phyloP scores from a whole-genome alignment of 768 basidiomycete genomes.

The Termitomyces sp. region DNA sequence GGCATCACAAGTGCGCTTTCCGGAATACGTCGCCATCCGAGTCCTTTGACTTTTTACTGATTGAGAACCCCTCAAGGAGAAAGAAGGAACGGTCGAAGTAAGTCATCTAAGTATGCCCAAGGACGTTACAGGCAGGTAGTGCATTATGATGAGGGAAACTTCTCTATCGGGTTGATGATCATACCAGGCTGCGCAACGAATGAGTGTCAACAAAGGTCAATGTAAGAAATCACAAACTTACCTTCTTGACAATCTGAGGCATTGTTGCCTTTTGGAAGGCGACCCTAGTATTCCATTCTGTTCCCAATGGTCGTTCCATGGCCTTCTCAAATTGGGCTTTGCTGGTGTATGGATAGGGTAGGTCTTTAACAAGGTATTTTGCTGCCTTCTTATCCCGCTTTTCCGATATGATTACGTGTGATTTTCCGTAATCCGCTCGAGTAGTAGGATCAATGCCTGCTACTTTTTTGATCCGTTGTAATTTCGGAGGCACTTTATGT shows the following conservation, averaged over 20 bases:
- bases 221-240: conserved; percentile 19
- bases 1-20: background rate
- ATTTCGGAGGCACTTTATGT: conserved; percentile 54
- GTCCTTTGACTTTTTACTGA: background rate
- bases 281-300: conserved; percentile 90
- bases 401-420: conserved; percentile 93
- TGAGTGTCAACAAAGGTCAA: background rate
- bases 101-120: background rate
- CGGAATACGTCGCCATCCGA: background rate
- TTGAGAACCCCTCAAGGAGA: background rate
- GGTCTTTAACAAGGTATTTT: conserved; percentile 84
- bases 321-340: conserved; percentile 87
- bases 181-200: conserved; percentile 6
- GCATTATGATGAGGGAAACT: conserved; percentile 3
- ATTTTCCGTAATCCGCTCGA: conserved; percentile 80
- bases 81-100: background rate
- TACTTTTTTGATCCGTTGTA: conserved; percentile 73
- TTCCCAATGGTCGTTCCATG: conserved; percentile 77
- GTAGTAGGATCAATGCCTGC: conserved; percentile 74
- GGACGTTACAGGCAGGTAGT: background rate
- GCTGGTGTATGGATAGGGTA: conserved; percentile 94
- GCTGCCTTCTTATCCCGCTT: conserved; percentile 91
- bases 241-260: conserved; percentile 87
- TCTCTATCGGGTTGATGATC: conserved; percentile 14
- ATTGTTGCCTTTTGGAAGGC: conserved; percentile 81